Conservation (phyloP, 352 stramenopile genomes). For the Phytophthora fragariae region DNA sequence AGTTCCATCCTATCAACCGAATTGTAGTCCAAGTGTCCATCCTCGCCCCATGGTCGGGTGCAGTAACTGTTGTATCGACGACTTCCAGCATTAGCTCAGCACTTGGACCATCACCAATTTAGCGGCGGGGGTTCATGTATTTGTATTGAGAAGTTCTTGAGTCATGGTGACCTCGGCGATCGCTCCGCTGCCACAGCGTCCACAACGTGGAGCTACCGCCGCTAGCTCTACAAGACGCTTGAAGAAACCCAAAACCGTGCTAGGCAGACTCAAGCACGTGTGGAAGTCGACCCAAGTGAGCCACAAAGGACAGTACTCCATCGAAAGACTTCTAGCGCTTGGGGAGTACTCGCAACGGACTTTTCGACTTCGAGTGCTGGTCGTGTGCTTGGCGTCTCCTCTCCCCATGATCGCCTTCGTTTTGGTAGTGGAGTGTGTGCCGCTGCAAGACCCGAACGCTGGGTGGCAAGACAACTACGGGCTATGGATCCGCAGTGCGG, state of each 20-base stretch:
- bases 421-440: slow-evolving; percentile 17
- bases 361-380: slow-evolving; percentile 16
- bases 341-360: slow-evolving; percentile 30
- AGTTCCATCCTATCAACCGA: slow-evolving; percentile 27
- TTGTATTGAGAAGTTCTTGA: neutral
- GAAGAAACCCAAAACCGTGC: slow-evolving; percentile 1
- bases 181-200: neutral
- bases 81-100: too few relatives aligned
- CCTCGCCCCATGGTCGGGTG: too few relatives aligned
- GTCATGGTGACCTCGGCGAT: neutral
- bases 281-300: neutral
- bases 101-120: too few relatives aligned
- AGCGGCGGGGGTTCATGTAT: too few relatives aligned
- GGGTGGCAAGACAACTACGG: slow-evolving; percentile 26
- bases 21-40: too few relatives aligned
- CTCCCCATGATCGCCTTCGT: slow-evolving; percentile 28
- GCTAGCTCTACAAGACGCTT: neutral
- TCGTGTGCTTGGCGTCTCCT: slow-evolving; percentile 26
- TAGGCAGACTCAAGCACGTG: neutral
- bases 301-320: slow-evolving; percentile 30
- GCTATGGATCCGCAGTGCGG: slow-evolving; percentile 22
- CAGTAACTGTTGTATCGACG: too few relatives aligned
- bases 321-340: slow-evolving; percentile 42
- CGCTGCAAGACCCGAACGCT: slow-evolving; percentile 16
- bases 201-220: neutral